Percentiles rank a stretch among this genome's conserved stretches.
Evolutionary conservation across 208 protist genomes (phyloP).

Genomic region (Acanthamoeba culbertsoni): DNA sequence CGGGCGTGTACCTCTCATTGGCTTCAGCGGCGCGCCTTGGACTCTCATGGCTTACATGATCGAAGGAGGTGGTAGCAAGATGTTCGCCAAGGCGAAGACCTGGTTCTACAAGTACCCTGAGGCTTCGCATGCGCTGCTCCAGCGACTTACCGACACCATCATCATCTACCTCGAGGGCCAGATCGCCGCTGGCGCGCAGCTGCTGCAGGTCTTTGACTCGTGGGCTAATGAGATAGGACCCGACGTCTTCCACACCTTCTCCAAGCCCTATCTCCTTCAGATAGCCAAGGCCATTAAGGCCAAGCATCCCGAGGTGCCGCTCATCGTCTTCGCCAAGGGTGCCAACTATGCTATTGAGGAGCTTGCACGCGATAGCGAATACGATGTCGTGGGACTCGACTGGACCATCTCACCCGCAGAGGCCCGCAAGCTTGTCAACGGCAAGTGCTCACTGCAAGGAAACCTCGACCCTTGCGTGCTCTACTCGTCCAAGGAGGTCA

Average conservation of each 20-base stretch:
- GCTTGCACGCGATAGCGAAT: conserved; percentile 64
- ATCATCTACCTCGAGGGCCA: conserved; percentile 81
- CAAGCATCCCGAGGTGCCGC: conserved; percentile 68
- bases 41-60: conserved; percentile 88
- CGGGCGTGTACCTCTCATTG: conserved; percentile 86
- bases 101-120: conserved; percentile 82
- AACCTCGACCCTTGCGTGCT: conserved; percentile 82
- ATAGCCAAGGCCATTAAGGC: conserved; percentile 81
- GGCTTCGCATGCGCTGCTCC: conserved; percentile 77
- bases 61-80: conserved; percentile 82
- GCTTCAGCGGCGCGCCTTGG: conserved; percentile 88
- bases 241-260: conserved; percentile 78
- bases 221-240: conserved; percentile 83
- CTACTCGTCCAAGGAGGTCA: conserved; percentile 69
- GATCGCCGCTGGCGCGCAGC: conserved; percentile 79
- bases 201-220: conserved; percentile 89
- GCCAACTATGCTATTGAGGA: conserved; percentile 79
- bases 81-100: conserved; percentile 77
- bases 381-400: conserved; percentile 87
- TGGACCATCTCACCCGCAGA: conserved; percentile 80
- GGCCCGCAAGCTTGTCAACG: conserved; percentile 61
- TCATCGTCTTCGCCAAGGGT: conserved; percentile 87
- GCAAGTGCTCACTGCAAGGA: conserved; percentile 77
- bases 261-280: conserved; percentile 80
- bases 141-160: conserved; percentile 71